Percentiles rank a stretch among this genome's conserved stretches.
phyloP scores from a whole-genome alignment of 768 basidiomycete genomes.

The Tylopilus sp. region DNA sequence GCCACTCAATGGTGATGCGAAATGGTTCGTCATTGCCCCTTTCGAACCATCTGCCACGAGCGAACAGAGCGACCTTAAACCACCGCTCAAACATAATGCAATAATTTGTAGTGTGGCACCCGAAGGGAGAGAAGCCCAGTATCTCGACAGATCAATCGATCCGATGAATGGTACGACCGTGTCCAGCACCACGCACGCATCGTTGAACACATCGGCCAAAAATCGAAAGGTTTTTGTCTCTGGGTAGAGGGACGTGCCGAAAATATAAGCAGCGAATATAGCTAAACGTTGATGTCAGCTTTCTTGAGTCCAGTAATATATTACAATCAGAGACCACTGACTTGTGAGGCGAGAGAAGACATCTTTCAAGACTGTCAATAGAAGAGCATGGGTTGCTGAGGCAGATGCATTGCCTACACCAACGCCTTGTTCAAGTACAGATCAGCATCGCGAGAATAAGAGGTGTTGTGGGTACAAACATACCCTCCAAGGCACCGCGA shows the following conservation, averaged over 20 bases:
- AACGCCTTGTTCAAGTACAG: slow-evolving; percentile 40
- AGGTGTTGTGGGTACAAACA: neutral
- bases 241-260: slow-evolving; percentile 63
- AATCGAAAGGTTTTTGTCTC: slow-evolving; percentile 71
- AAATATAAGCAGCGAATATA: slow-evolving; percentile 56
- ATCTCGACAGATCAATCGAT: slow-evolving; percentile 24
- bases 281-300: slow-evolving; percentile 36
- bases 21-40: slow-evolving; percentile 64
- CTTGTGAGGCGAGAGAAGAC: slow-evolving; percentile 61
- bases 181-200: slow-evolving; percentile 56
- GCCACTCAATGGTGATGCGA: slow-evolving; percentile 48
- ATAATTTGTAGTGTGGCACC: slow-evolving; percentile 39
- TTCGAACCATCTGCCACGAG: slow-evolving; percentile 71
- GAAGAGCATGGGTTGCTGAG: slow-evolving; percentile 61
- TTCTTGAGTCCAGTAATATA: neutral
- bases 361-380: slow-evolving; percentile 66
- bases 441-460: neutral
- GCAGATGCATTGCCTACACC: slow-evolving; percentile 69
- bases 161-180: slow-evolving; percentile 55
- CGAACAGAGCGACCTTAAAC: slow-evolving; percentile 54
- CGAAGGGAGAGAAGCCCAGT: slow-evolving; percentile 33
- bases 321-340: slow-evolving; percentile 27
- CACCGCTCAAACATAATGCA: slow-evolving; percentile 56
- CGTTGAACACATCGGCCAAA: slow-evolving; percentile 65
- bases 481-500: slow-evolving; percentile 66